Percentiles rank a stretch among this genome's conserved stretches.
Evolutionary conservation across 2,329 filamentous ascomycete genomes (phyloP).

Genomic region (Microcyclospora pomicola): DNA sequence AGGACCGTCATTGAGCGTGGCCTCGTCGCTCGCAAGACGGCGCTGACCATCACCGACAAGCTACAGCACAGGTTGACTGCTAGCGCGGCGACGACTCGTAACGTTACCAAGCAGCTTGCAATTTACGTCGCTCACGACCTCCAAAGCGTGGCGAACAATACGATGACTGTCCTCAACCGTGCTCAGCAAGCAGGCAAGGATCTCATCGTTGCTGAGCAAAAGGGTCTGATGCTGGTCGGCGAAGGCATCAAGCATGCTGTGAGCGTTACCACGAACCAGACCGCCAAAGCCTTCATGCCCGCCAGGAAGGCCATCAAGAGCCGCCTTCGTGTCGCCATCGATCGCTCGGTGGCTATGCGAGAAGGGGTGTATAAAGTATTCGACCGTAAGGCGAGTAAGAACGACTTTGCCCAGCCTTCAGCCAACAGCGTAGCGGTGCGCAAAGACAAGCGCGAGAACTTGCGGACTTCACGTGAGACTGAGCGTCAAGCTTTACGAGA

Average conservation of each 20-base stretch:
- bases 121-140: conserved; percentile 13
- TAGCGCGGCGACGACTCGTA: conserved; percentile 14
- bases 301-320: neutral
- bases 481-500: too few relatives aligned
- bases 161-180: conserved; percentile 6
- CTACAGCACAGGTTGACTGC: conserved; percentile 13
- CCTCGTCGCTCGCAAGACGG: conserved; percentile 11
- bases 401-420: neutral
- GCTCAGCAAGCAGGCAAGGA: conserved; percentile 1
- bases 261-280: neutral
- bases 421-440: neutral
- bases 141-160: conserved; percentile 12
- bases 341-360: neutral
- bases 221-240: neutral
- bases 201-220: neutral
- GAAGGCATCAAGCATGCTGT: neutral
- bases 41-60: conserved; percentile 9
- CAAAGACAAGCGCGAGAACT: too few relatives aligned
- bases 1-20: conserved; percentile 17
- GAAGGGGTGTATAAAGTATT: neutral
- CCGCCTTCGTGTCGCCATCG: neutral
- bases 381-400: neutral
- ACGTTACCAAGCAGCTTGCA: conserved; percentile 16
- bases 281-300: neutral
- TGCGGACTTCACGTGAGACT: too few relatives aligned